Evolutionary conservation across 2,329 filamentous ascomycete species (phyloP).

Genomic region (Fusarium cicatricum): DNA sequence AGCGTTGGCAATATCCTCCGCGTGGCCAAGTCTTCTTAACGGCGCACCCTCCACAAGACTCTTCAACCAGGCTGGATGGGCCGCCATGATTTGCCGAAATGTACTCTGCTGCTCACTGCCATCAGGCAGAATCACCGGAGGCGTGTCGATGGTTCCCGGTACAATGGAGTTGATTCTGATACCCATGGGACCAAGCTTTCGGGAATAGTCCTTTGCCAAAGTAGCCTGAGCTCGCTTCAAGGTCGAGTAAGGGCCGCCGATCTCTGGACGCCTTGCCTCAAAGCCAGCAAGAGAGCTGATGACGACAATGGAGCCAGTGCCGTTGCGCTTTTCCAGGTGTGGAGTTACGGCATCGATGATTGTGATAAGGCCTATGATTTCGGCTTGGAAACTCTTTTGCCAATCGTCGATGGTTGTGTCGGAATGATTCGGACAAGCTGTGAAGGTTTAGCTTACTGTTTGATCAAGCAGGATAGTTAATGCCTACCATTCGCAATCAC

Average conservation of each 20-base stretch:
- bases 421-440: slow-evolving; percentile 23
- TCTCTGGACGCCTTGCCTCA: slow-evolving; percentile 14
- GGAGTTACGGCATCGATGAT: slow-evolving; percentile 32
- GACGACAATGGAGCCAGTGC: slow-evolving; percentile 37
- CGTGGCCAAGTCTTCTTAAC: slow-evolving; percentile 20
- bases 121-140: slow-evolving; percentile 18
- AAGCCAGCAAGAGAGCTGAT: slow-evolving; percentile 40
- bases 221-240: slow-evolving; percentile 39
- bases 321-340: slow-evolving; percentile 26
- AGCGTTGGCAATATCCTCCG: slow-evolving; percentile 36
- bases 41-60: slow-evolving; percentile 18
- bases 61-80: slow-evolving; percentile 16
- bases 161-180: slow-evolving; percentile 38
- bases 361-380: slow-evolving; percentile 36
- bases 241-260: slow-evolving; percentile 30
- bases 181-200: slow-evolving; percentile 30
- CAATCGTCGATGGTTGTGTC: slow-evolving; percentile 25
- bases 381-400: slow-evolving; percentile 38
- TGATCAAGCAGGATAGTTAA: too few species aligned
- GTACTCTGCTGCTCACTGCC: slow-evolving; percentile 34
- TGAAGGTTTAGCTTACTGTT: background rate
- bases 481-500: slow-evolving; percentile 37
- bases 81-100: slow-evolving; percentile 12
- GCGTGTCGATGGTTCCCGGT: slow-evolving; percentile 34
- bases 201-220: slow-evolving; percentile 37